These are phyloP conservation scores for Boletus reticuloceps DNA, from an alignment of 768 basidiomycete species.

Conservation along the genomic window DNA sequence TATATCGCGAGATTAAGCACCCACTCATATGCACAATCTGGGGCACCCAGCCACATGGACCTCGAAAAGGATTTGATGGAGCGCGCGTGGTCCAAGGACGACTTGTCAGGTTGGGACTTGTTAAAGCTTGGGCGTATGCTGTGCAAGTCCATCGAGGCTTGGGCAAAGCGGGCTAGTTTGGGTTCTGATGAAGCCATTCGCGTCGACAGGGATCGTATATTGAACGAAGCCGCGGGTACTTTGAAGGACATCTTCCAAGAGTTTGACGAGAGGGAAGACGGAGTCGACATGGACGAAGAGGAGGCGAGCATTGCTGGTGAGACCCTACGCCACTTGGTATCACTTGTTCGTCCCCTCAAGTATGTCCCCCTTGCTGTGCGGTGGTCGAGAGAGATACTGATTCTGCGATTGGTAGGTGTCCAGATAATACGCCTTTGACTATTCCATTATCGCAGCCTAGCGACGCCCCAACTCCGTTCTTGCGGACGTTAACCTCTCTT, in stretches of 20 bases:
- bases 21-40: conserved; percentile 54
- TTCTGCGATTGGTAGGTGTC: conserved; percentile 34
- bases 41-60: conserved; percentile 57
- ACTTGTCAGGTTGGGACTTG: conserved; percentile 66
- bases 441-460: conserved; percentile 55
- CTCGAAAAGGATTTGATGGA: conserved; percentile 66
- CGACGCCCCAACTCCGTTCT: conserved; percentile 57
- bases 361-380: conserved; percentile 30
- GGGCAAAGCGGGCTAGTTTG: conserved; percentile 44
- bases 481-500: conserved; percentile 58
- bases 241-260: conserved; percentile 74
- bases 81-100: conserved; percentile 70
- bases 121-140: conserved; percentile 54
- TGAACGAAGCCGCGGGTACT: conserved; percentile 69
- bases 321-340: conserved; percentile 55
- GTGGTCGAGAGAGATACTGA: conserved; percentile 3
- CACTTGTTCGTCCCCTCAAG: conserved; percentile 58
- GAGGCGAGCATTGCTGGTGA: conserved; percentile 65
- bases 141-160: conserved; percentile 53
- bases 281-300: conserved; percentile 55
- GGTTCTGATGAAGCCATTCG: conserved; percentile 27
- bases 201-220: conserved; percentile 49
- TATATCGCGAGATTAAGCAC: conserved; percentile 58
- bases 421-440: conserved; percentile 43
- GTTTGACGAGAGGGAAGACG: conserved; percentile 64